Conservation (phyloP, 768 basidiomycete species). For the Serendipita sp. region DNA sequence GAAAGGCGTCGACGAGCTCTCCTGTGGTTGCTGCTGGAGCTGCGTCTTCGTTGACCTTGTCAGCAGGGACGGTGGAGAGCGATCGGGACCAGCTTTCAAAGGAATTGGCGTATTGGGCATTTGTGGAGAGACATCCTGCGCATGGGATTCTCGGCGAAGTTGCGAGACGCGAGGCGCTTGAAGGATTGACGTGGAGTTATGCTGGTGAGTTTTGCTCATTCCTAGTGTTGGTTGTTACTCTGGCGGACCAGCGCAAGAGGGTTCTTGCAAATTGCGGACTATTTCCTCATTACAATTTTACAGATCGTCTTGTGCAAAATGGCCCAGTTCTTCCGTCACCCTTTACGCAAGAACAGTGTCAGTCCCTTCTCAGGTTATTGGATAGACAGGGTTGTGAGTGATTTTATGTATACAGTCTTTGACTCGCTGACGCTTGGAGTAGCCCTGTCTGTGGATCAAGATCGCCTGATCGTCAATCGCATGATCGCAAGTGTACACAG, state of each 20-base stretch:
- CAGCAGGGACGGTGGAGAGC: not conserved
- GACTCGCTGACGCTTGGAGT: not conserved
- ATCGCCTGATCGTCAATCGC: slow-evolving; percentile 1
- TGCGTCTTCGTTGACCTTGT: no score
- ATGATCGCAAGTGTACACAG: slow-evolving; percentile 2
- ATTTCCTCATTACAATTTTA: slow-evolving; percentile 3
- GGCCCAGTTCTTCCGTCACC: slow-evolving; percentile 40
- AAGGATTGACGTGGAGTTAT: slow-evolving; percentile 67
- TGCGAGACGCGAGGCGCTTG: slow-evolving; percentile 53
- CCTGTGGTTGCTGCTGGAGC: no score
- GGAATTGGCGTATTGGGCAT: slow-evolving; percentile 66
- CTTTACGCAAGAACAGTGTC: slow-evolving; percentile 63
- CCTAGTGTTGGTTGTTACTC: not conserved
- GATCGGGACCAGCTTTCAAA: not conserved
- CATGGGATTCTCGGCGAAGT: slow-evolving; percentile 42
- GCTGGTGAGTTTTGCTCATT: slow-evolving; percentile 32
- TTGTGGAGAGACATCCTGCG: slow-evolving; percentile 63
- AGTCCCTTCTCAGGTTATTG: slow-evolving; percentile 51
- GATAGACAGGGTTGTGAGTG: slow-evolving; percentile 24
- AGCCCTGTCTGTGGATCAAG: not conserved
- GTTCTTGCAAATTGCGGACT: not conserved
- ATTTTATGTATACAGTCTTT: not conserved
- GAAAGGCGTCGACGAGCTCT: no score
- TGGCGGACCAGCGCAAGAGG: no score
- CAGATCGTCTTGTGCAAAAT: slow-evolving; percentile 56